Percentiles rank a stretch among this genome's conserved stretches.
phyloP scores from a whole-genome alignment of 441 rosid genomes.

The Populus tomentosa region DNA sequence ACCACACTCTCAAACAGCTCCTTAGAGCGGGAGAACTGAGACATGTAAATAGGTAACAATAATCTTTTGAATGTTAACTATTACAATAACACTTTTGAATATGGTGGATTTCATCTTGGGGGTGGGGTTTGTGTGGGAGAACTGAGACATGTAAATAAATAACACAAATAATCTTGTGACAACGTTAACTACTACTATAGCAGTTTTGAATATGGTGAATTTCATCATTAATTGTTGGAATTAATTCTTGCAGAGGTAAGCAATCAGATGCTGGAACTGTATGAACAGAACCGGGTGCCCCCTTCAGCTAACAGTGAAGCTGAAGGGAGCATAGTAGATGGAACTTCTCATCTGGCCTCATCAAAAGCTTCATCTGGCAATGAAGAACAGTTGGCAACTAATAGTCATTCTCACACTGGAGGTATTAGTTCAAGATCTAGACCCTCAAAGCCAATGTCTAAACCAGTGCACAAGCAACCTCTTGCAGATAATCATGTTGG shows the following conservation, averaged over 20 bases:
- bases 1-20: too few relatives aligned
- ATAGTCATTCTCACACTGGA: constrained; percentile 24
- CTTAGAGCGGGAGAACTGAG: not conserved
- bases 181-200: not conserved
- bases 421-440: constrained; percentile 24
- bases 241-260: constrained; percentile 70
- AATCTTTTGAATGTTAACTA: not conserved
- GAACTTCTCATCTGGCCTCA: constrained; percentile 37
- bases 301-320: constrained; percentile 68
- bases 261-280: constrained; percentile 94
- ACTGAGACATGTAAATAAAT: not conserved
- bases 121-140: not conserved
- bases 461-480: constrained; percentile 19
- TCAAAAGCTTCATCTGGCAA: constrained; percentile 31
- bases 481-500: constrained; percentile 39
- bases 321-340: constrained; percentile 68
- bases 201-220: not conserved
- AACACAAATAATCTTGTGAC: not conserved
- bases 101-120: not conserved
- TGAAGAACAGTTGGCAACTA: constrained; percentile 27
- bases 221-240: constrained; percentile 1
- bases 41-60: not conserved
- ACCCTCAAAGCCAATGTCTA: constrained; percentile 28
- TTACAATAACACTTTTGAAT: not conserved
- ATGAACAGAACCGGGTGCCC: constrained; percentile 80